These are phyloP conservation scores for Ophidiomyces ophidiicola DNA, from an alignment of 2,329 filamentous ascomycete genomes.

Conservation along the genomic window DNA sequence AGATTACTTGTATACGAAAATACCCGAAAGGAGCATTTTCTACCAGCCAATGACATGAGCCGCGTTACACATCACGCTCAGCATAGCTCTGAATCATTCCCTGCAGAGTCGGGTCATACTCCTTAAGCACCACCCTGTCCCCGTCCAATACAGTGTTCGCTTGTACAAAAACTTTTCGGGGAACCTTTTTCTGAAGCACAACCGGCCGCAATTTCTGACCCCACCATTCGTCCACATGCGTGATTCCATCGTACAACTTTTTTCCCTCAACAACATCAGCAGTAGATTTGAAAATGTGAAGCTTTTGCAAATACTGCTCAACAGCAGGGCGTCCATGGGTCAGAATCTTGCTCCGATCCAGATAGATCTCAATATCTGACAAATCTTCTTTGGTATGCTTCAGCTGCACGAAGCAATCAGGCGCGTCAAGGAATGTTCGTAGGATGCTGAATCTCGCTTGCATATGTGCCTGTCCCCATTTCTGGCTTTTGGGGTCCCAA, in stretches of 20 bases:
- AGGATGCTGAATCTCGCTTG: constrained; percentile 85
- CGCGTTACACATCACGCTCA: constrained; percentile 43
- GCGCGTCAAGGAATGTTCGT: constrained; percentile 62
- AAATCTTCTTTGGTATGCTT: constrained; percentile 62
- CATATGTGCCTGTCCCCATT: constrained; percentile 89
- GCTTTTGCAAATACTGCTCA: constrained; percentile 73
- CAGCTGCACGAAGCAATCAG: constrained; percentile 75
- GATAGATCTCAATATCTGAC: constrained; percentile 65
- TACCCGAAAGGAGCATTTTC: too few relatives aligned
- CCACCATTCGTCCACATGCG: constrained; percentile 73
- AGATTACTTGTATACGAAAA: too few relatives aligned
- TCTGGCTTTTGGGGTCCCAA: constrained; percentile 82
- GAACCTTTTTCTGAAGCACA: constrained; percentile 49
- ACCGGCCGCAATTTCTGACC: constrained; percentile 58
- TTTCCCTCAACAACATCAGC: constrained; percentile 69
- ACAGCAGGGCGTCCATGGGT: constrained; percentile 72
- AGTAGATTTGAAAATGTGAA: constrained; percentile 86
- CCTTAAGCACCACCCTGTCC: constrained; percentile 62
- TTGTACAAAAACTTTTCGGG: constrained; percentile 72
- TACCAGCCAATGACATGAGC: too few relatives aligned
- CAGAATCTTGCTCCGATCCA: constrained; percentile 79
- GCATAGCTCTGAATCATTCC: constrained; percentile 77
- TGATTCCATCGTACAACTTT: constrained; percentile 72
- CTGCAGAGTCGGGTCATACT: constrained; percentile 70
- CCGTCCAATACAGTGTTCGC: constrained; percentile 67